Conservation (phyloP, 306 rosid species). For the Prinsepia uniflora region DNA sequence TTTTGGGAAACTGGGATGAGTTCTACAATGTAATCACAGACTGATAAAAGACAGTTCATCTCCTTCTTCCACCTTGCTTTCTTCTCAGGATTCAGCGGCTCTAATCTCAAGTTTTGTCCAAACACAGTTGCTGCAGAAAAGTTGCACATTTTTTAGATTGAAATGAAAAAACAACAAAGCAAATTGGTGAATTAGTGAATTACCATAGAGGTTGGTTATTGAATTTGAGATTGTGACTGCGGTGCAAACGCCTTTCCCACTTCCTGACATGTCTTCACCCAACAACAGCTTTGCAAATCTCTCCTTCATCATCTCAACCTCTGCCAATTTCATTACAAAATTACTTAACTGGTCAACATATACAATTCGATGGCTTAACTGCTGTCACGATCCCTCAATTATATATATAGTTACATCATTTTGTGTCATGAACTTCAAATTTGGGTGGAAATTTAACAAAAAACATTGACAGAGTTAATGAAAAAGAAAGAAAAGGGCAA, state of each 20-base stretch:
- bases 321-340: constrained; percentile 36
- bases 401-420: no score
- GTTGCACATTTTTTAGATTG: background rate
- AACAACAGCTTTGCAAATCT: constrained; percentile 83
- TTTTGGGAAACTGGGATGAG: constrained; percentile 63
- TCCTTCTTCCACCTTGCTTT: constrained; percentile 96
- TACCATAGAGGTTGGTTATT: constrained; percentile 94
- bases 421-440: no score
- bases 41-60: constrained; percentile 81
- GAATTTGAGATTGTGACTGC: constrained; percentile 91
- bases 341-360: constrained; percentile 1
- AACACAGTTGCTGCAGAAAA: constrained; percentile 71
- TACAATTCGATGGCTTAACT: background rate
- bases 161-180: constrained; percentile 6
- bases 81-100: constrained; percentile 79
- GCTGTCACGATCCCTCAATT: no score
- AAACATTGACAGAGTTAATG: no score
- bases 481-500: no score
- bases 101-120: constrained; percentile 79
- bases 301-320: constrained; percentile 78
- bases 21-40: constrained; percentile 92
- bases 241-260: constrained; percentile 96
- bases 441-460: no score
- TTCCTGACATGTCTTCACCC: constrained; percentile 98
- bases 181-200: constrained; percentile 23